Base-by-base conservation (phyloP, 2,329 filamentous ascomycete genomes). In the Pseudocercospora pini-densiflorae region DNA sequence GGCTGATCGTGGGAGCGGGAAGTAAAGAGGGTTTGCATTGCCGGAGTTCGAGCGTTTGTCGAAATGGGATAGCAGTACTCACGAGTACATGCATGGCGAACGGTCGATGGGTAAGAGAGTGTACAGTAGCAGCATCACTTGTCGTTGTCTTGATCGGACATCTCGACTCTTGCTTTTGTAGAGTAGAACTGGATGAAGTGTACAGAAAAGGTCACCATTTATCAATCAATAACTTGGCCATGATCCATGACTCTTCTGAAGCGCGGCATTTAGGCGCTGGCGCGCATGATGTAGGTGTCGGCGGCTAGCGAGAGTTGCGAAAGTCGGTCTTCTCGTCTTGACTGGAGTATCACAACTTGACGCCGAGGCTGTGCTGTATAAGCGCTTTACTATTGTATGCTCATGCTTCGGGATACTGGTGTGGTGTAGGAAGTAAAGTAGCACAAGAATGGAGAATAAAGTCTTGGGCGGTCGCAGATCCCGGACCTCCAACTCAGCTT, bases 111-210 rank as follows among this genome's bases (percentile, higher is more conserved):
- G n/a, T 7, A 47, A 53, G 12, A 36, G 45, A 63, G 14, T 66
- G 64, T 66, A 66, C 57, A 66, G 61, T 63, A 66, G 54, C 53
- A 59, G 54, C 40, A 60, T 61, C 23, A n/a, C 31, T 55, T 9
- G 64, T 66, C 57, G 61, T 58, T 63, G 64, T 66, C 64, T 66
- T 58, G 59, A 66, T 61, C 64, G 64, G 57, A 66, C 64, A 63
- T 66, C 64, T 66, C 64, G 64, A 66, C 64, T 66, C 64, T 40
- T 36, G 53, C 51, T 27, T 31, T 27, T 55, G 21, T 55, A 55
- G 27, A 55, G 16, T 55, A 55, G 51, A 55, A n/a, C 5, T 33
- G 51, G 51, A 31, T 55, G 51, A 55, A 55, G 27, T 55, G 51
- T 55, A 55, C 51, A 33, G 51, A n/a, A 31, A n/a, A 6, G 40